Percentiles rank a stretch among this genome's conserved stretches.
These are phyloP conservation scores for Candida ficus DNA, from an alignment of 805 yeast genomes.

Conservation along the genomic window DNA sequence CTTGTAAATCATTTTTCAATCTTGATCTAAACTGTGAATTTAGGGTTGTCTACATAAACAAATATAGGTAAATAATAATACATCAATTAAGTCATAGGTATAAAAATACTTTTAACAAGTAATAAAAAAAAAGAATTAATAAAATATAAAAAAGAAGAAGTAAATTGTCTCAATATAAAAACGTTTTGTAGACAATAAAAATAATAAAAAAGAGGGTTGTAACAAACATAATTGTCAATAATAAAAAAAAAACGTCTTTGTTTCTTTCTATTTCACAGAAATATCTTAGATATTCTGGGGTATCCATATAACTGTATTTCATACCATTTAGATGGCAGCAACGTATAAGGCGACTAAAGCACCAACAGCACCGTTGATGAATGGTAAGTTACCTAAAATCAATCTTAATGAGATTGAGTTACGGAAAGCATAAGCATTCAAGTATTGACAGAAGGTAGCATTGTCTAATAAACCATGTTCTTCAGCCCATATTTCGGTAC, in stretches of 20 bases:
- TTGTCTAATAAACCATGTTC: slow-evolving; percentile 21
- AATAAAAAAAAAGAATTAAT: neutral
- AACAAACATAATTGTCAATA: neutral
- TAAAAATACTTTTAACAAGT: neutral
- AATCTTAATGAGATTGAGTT: slow-evolving; percentile 22
- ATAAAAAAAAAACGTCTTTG: too few relatives aligned
- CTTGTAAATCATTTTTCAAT: too few relatives aligned
- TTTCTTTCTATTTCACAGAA: too few relatives aligned
- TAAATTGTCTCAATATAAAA: too few relatives aligned
- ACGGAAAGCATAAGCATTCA: slow-evolving; percentile 21
- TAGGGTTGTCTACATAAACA: too few relatives aligned
- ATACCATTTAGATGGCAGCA: slow-evolving; percentile 18
- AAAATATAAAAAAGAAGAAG: neutral
- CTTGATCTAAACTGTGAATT: too few relatives aligned
- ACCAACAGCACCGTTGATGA: slow-evolving; percentile 25
- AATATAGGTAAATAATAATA: neutral
- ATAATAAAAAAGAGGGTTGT: neutral
- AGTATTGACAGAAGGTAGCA: slow-evolving; percentile 12
- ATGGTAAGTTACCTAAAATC: slow-evolving; percentile 31
- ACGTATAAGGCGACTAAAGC: slow-evolving; percentile 33
- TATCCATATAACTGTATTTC: neutral
- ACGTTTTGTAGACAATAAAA: too few relatives aligned
- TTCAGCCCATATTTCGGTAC: slow-evolving; percentile 26
- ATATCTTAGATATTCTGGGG: neutral
- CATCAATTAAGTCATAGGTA: neutral